Conservation (phyloP, 345 rosid genomes). For the Linum tenue region DNA sequence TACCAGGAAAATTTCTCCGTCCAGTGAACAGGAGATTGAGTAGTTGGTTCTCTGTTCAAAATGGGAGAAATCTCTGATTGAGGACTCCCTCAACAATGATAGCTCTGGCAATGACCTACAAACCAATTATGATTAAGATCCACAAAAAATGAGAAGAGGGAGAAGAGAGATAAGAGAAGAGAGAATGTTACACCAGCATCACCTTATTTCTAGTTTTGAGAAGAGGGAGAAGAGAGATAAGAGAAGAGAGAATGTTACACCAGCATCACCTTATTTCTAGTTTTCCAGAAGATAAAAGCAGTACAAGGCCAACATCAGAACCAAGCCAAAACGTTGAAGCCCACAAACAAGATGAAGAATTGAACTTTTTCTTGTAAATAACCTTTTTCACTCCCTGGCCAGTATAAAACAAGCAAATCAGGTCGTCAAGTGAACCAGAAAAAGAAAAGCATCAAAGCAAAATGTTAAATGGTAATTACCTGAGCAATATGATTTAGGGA, state of each 20-base stretch:
- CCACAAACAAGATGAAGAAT: constrained; percentile 59
- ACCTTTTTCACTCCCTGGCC: constrained; percentile 73
- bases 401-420: background rate
- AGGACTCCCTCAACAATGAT: constrained; percentile 50
- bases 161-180: too few relatives aligned
- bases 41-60: constrained; percentile 39
- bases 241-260: background rate
- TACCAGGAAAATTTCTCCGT: constrained; percentile 75
- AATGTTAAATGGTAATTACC: constrained; percentile 26
- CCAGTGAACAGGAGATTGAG: constrained; percentile 51
- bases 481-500: constrained; percentile 58
- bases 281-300: constrained; percentile 52
- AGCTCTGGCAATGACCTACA: constrained; percentile 73
- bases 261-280: constrained; percentile 66
- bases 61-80: constrained; percentile 51
- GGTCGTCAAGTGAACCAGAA: constrained; percentile 1
- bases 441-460: background rate
- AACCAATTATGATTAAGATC: background rate
- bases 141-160: background rate
- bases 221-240: background rate
- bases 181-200: too few relatives aligned
- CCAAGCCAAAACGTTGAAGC: constrained; percentile 58
- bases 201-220: too few relatives aligned
- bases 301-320: constrained; percentile 62
- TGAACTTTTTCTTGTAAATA: constrained; percentile 71